Evolutionary conservation across 2,329 filamentous ascomycete species (phyloP).

Genomic region (Microdochium trichocladiopsis): DNA sequence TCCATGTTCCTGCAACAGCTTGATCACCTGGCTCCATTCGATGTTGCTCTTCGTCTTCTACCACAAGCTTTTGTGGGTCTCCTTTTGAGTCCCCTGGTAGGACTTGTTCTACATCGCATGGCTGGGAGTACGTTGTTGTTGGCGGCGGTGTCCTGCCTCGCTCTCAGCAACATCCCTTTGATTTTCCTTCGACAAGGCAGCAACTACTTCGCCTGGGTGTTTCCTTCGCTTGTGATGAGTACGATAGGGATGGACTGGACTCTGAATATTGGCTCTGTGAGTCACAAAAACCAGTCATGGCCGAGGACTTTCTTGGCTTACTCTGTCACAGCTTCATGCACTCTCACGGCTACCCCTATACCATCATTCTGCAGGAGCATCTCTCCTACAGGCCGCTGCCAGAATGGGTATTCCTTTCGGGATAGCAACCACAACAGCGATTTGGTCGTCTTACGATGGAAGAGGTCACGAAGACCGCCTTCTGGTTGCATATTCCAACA

Average conservation of each 20-base stretch:
- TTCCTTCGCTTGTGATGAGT: conserved; percentile 22
- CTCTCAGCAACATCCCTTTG: conserved; percentile 20
- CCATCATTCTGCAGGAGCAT: conserved; percentile 21
- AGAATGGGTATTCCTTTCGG: conserved; percentile 22
- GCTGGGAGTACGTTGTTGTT: conserved; percentile 16
- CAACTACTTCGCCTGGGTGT: conserved; percentile 21
- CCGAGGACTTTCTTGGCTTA: conserved; percentile 9
- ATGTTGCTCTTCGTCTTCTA: conserved; percentile 21
- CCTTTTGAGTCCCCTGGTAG: conserved; percentile 22
- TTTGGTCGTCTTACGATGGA: conserved; percentile 21
- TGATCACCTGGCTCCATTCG: conserved; percentile 18
- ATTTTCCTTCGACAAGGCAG: conserved; percentile 18
- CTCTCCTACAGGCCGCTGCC: conserved; percentile 20
- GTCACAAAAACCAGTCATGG: background rate
- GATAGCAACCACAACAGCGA: conserved; percentile 21
- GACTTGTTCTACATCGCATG: conserved; percentile 19
- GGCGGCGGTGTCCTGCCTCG: conserved; percentile 14
- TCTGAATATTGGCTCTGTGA: conserved; percentile 24
- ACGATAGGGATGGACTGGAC: conserved; percentile 25
- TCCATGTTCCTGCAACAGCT: conserved; percentile 24
- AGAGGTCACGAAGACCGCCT: conserved; percentile 9
- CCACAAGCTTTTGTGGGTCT: conserved; percentile 23
- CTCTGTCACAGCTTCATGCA: conserved; percentile 15
- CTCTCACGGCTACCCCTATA: conserved; percentile 19
- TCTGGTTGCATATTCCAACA: conserved; percentile 19